These are phyloP conservation scores for Capniomyces stellatus DNA, from an alignment of 371 early-diverging fungal genomes.

Conservation along the genomic window DNA sequence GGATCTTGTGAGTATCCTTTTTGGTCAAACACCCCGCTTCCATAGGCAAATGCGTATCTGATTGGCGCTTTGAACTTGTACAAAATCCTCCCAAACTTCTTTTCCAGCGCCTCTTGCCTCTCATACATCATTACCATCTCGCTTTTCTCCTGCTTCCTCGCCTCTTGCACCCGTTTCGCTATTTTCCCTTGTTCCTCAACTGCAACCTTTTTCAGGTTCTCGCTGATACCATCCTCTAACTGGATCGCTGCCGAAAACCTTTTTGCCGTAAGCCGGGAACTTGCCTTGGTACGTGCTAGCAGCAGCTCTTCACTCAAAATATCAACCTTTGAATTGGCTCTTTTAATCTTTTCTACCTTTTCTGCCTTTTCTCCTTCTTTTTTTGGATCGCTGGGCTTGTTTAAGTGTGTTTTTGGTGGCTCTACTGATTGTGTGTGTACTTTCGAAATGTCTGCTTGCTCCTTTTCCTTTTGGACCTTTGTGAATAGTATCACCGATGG, in stretches of 20 bases:
- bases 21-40: constrained; percentile 84
- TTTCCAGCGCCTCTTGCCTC: constrained; percentile 5
- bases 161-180: neutral
- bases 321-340: neutral
- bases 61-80: constrained; percentile 17
- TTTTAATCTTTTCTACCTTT: neutral
- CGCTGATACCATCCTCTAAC: neutral
- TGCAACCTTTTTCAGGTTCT: neutral
- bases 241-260: neutral
- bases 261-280: neutral
- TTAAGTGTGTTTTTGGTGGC: neutral
- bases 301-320: neutral
- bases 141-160: neutral
- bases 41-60: constrained; percentile 76
- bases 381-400: neutral
- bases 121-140: neutral
- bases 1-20: constrained; percentile 9
- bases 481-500: neutral
- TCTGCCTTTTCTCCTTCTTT: neutral
- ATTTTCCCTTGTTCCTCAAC: neutral
- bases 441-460: neutral
- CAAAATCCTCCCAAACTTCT: constrained; percentile 7
- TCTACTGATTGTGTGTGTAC: neutral
- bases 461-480: neutral
- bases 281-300: neutral